Base-by-base conservation (phyloP, 73 alveolate species). In the Tetrahymena borealis region DNA sequence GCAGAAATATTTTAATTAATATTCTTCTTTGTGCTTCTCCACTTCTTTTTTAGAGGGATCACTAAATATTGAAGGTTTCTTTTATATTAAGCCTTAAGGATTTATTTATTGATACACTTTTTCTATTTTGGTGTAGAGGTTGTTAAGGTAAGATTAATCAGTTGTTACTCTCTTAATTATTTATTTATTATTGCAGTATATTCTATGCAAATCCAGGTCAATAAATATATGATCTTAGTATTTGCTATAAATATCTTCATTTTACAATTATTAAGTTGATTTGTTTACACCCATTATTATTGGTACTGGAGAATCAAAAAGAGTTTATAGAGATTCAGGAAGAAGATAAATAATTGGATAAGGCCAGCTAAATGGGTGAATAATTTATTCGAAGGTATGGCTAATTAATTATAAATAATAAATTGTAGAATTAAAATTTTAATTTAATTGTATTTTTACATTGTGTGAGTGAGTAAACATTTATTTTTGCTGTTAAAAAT, bases 261-360 rank as follows among this genome's bases (percentile, higher is more conserved):
- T 24, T 33, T 93, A 20, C n/a, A 93, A 77, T 39, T 93, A 91
- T 38, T 16, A 32, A 40, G 90, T 92, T 13, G 79, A 7, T 9
- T 79, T 43, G 78, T 93, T 93, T 12, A 93, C 93, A 39, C 95
- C 95, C 38, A 93, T 79, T 6, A 93, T 39, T 1, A 93, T 85
- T 13, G 95, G 95, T 5, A 85, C 93, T 38, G 95, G 95, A 16
- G 95, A 93, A 40, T 93, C 90, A 31, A 93, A 79, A 41, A 93
- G 77, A 2, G 91, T 85, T 18, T 39, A 12, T 33, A 93, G 35
- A 35, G 40, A 18, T 41, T 93, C 95, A 12, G 95, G 93, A 40
- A 90, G 77, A 39, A 38, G 78, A 90, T 93, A 93, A 39, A 93
- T 93, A 35, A 85, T 93, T 85, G 90, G 85, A 38, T 79, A 32